Evolutionary conservation across 345 rosid genomes (phyloP).

Genomic region (Gossypium thurberi): DNA sequence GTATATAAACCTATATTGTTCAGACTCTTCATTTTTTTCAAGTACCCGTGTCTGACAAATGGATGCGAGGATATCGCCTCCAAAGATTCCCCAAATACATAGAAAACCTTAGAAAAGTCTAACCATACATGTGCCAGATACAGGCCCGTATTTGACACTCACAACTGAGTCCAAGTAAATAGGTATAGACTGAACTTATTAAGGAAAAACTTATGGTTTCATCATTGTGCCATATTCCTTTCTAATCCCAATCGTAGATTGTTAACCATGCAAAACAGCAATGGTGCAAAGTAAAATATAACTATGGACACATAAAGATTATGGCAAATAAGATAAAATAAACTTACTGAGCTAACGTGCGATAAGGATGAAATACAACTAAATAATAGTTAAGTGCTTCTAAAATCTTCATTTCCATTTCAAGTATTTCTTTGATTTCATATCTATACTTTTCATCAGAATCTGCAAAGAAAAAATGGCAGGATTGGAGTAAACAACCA

Average conservation of each 20-base stretch:
- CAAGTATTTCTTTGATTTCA: slow-evolving; percentile 88
- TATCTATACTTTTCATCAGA: slow-evolving; percentile 71
- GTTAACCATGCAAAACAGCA: background rate
- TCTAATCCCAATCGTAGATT: background rate
- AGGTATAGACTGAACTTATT: background rate
- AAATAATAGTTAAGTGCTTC: slow-evolving; percentile 90
- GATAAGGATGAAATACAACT: slow-evolving; percentile 93
- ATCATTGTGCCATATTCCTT: background rate
- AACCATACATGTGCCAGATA: no score
- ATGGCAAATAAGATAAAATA: background rate
- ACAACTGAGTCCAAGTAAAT: no score
- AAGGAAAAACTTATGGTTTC: background rate
- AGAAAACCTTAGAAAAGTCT: no score
- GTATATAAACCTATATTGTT: no score
- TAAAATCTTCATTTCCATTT: slow-evolving; percentile 97
- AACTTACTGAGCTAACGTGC: slow-evolving; percentile 69
- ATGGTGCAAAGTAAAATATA: background rate
- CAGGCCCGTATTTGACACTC: no score
- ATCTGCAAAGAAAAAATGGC: slow-evolving; percentile 36
- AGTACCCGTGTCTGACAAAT: no score
- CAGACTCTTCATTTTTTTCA: no score
- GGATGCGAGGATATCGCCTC: no score
- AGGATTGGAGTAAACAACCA: slow-evolving; percentile 20
- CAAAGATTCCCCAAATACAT: no score
- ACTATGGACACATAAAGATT: background rate